Percentiles rank a stretch among this genome's conserved stretches.
Evolutionary conservation across 192 early-diverging fungal species (phyloP).

Genomic region (Allomyces arbusculus): DNA sequence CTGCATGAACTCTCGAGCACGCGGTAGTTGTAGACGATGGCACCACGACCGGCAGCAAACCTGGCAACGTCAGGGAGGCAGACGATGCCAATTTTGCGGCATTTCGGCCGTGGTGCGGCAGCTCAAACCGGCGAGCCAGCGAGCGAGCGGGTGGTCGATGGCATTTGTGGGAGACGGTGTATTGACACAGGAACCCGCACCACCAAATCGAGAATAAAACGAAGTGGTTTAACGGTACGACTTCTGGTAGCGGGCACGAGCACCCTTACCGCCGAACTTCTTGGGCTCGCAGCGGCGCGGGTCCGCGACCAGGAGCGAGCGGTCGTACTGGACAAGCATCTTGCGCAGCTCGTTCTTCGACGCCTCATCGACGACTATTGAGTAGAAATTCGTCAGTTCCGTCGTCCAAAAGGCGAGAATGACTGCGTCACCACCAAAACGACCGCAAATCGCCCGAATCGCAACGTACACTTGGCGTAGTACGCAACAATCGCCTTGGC

Average conservation of each 20-base stretch:
- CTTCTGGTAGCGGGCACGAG: conserved; percentile 68
- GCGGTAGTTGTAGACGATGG: no score
- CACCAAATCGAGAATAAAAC: neutral
- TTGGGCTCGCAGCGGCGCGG: conserved; percentile 98
- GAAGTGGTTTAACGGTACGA: conserved; percentile 55
- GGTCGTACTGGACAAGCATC: conserved; percentile 70
- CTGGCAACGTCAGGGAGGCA: no score
- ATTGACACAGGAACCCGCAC: neutral
- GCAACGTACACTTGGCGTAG: conserved; percentile 84
- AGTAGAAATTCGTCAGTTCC: neutral
- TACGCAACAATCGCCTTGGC: conserved; percentile 98
- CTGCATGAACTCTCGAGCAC: no score
- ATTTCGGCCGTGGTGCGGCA: no score
- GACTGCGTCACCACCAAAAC: neutral
- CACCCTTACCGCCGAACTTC: conserved; percentile 99
- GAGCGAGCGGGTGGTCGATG: no score
- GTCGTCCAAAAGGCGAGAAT: neutral
- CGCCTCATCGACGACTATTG: conserved; percentile 76
- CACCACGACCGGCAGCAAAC: no score
- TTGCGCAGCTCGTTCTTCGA: conserved; percentile 99
- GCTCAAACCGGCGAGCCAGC: no score
- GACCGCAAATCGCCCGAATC: conserved; percentile 5
- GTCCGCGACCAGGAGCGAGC: conserved; percentile 93
- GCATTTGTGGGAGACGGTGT: no score
- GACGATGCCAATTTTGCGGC: no score